Base-by-base conservation (phyloP, 352 stramenopile species). In the Pythium phragmiticola region DNA sequence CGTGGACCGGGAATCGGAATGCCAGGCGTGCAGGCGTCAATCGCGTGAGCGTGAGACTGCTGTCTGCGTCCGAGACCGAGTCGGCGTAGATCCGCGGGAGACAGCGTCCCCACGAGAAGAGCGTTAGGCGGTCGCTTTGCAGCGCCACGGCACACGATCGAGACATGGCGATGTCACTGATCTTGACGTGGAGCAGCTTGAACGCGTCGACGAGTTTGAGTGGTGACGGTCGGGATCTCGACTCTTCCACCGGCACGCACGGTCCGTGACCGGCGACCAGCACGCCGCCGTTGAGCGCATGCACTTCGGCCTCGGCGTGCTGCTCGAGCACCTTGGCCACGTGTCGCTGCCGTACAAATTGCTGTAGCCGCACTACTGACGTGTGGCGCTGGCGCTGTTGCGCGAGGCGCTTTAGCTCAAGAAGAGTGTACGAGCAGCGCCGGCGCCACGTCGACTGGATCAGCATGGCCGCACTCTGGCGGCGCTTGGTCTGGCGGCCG, bases 361-460 rank as follows among this genome's bases (percentile, higher is more conserved):
- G 48, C 63, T 92, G 84, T 8, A 92, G 48, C 7, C 68, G 75
- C 2, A 49, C 50, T 0, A 75, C 84, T 2, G 80, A 87, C 4
- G 72, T 63, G 57, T 87, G 76, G 16, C 82, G 77, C 13, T 82
- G 63, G 41, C 65, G 70, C 1, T 69, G 47, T 14, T 75, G 70
- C 0, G 60, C 61, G 6, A 65, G 46, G 7, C 71, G 70, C 36
- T 78, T 66, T 0, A 68, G 66, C 8, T 74, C 66, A 0, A 76
- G 58, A 7, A 75, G 21, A 0, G 12, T 19, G n/a, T 70, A 60
- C 0, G 81, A 88, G 39, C 74, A 79, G 2, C 77, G 73, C 0
- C 81, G 73, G 14, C 82, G 74, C 81, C 80, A 92, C 28, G 78
- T 84, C 5, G 78, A 78, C 63, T 92, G 84, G 57, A 92, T 84